Evolutionary conservation across 148 eudicot species (phyloP).

Genomic region (Nepenthes gracilis): DNA sequence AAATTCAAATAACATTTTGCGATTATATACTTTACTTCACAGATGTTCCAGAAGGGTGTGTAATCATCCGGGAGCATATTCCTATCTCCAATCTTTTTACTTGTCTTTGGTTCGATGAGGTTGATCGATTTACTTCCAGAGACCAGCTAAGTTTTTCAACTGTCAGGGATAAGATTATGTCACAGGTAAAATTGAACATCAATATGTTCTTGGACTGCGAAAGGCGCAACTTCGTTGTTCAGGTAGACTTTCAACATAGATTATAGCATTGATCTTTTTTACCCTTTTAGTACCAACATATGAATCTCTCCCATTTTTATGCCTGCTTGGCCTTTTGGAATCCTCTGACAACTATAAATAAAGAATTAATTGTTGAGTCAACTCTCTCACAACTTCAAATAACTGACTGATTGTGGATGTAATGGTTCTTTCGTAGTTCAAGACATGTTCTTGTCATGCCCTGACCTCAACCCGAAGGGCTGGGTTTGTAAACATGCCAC

Average conservation of each 20-base stretch:
- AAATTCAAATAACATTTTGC: too few relatives aligned
- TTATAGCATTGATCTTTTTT: neutral
- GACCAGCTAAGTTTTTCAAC: constrained; percentile 94
- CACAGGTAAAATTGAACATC: constrained; percentile 70
- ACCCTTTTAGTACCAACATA: neutral
- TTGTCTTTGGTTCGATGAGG: constrained; percentile 98
- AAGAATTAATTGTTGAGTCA: too few relatives aligned
- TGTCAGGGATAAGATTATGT: constrained; percentile 76
- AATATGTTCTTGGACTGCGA: constrained; percentile 97
- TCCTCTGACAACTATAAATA: too few relatives aligned
- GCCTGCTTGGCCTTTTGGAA: too few relatives aligned
- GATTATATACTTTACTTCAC: constrained; percentile 4
- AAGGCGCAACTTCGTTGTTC: constrained; percentile 92
- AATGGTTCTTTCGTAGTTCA: too few relatives aligned
- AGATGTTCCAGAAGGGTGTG: constrained; percentile 99
- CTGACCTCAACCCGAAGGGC: too few relatives aligned
- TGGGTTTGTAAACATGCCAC: too few relatives aligned
- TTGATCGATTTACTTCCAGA: constrained; percentile 93
- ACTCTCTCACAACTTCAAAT: too few relatives aligned
- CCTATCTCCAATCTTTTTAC: constrained; percentile 89
- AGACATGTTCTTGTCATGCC: too few relatives aligned
- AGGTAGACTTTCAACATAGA: constrained; percentile 34
- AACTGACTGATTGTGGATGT: too few relatives aligned
- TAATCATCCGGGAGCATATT: constrained; percentile 80
- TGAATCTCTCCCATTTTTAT: neutral